These are phyloP conservation scores for Phlyctochytrium arcticum DNA, from an alignment of 192 early-diverging fungal species.

Conservation along the genomic window DNA sequence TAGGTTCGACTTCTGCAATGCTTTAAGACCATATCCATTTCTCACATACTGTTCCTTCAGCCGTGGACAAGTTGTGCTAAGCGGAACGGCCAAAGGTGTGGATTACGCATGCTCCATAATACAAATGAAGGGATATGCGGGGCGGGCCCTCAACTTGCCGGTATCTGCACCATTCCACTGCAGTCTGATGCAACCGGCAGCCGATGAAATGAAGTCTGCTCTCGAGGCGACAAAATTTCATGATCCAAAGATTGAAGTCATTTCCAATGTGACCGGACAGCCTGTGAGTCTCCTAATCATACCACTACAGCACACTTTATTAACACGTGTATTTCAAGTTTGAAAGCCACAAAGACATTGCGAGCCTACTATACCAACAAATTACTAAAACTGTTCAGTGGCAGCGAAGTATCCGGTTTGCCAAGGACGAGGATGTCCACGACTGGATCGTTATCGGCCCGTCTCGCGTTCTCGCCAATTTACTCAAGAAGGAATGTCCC, in stretches of 20 bases:
- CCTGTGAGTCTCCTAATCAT: conserved; percentile 52
- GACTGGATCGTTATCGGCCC: conserved; percentile 88
- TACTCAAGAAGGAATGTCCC: conserved; percentile 83
- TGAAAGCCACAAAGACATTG: conserved; percentile 56
- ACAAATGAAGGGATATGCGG: conserved; percentile 77
- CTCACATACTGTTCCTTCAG: no score
- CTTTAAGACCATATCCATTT: no score
- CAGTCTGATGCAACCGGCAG: conserved; percentile 83
- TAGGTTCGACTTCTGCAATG: no score
- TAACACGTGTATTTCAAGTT: conserved; percentile 21
- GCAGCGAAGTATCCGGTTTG: conserved; percentile 77
- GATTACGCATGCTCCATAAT: conserved; percentile 77
- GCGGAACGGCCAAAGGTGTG: conserved; percentile 82
- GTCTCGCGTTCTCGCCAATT: conserved; percentile 81
- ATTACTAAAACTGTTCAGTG: conserved; percentile 86
- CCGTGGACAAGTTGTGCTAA: conserved; percentile 73
- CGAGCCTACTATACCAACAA: conserved; percentile 66
- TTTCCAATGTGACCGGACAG: conserved; percentile 87
- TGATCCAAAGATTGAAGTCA: conserved; percentile 75
- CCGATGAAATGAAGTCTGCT: conserved; percentile 64
- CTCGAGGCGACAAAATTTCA: conserved; percentile 68
- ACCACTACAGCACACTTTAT: background rate
- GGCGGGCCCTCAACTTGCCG: conserved; percentile 80
- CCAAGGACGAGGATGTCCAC: conserved; percentile 72
- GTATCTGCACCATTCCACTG: conserved; percentile 98